These are phyloP conservation scores for Stephania japonica DNA, from an alignment of 164 flowering plant species.

Conservation along the genomic window DNA sequence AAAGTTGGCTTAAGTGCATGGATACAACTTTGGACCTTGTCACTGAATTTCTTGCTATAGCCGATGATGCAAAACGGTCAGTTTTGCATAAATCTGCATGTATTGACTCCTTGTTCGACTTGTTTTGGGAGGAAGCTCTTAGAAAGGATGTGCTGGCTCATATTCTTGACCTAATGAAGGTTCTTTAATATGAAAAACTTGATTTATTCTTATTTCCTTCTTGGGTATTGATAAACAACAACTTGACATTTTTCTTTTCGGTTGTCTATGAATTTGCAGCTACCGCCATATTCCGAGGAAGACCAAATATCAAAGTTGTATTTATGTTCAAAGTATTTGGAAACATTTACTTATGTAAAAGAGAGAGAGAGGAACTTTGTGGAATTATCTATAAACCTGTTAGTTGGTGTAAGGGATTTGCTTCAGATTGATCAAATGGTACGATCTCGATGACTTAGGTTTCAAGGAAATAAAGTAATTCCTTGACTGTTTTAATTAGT, in stretches of 20 bases:
- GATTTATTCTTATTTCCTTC: conserved; percentile 2
- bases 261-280: conserved; percentile 32
- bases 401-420: conserved; percentile 82
- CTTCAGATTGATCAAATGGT: conserved; percentile 61
- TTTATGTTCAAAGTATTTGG: conserved; percentile 78
- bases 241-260: not conserved
- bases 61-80: conserved; percentile 58
- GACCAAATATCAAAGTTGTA: conserved; percentile 63
- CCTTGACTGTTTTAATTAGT: not conserved
- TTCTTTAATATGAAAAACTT: conserved; percentile 17
- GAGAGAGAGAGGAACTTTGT: conserved; percentile 60
- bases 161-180: conserved; percentile 85
- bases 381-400: conserved; percentile 63
- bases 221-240: not conserved
- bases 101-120: conserved; percentile 74
- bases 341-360: conserved; percentile 77
- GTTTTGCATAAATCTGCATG: conserved; percentile 57
- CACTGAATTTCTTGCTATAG: conserved; percentile 38
- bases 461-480: not conserved
- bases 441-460: conserved; percentile 7
- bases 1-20: conserved; percentile 53
- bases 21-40: conserved; percentile 59
- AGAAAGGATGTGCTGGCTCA: conserved; percentile 52
- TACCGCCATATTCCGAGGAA: conserved; percentile 47
- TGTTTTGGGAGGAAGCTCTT: conserved; percentile 78